A percentile compares a stretch with the other conserved stretches of the same genome.
Conservation (phyloP, 345 rosid species). For the Clausena lansium region DNA sequence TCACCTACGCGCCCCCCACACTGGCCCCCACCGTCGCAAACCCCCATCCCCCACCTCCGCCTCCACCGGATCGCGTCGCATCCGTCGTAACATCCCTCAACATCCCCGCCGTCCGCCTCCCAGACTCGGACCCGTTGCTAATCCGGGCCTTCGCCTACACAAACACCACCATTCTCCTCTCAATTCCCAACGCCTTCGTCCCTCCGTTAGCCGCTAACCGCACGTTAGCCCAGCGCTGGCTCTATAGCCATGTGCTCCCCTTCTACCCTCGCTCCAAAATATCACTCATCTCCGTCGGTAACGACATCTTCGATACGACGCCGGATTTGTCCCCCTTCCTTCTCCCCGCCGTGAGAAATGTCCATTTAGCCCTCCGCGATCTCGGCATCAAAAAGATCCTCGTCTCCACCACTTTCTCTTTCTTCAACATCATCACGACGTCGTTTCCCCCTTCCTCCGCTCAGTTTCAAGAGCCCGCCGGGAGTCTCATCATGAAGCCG, state of each 20-base stretch:
- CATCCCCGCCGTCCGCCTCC: slow-evolving; percentile 57
- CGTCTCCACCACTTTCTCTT: slow-evolving; percentile 86
- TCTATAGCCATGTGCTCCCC: slow-evolving; percentile 70
- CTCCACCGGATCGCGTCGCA: slow-evolving; percentile 43
- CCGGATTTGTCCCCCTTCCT: slow-evolving; percentile 46
- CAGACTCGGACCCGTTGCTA: slow-evolving; percentile 52
- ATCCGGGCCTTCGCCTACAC: slow-evolving; percentile 76
- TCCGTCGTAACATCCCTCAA: slow-evolving; percentile 41
- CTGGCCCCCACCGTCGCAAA: slow-evolving; percentile 9
- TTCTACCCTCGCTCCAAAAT: slow-evolving; percentile 78
- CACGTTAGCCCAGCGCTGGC: slow-evolving; percentile 69
- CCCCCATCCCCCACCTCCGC: slow-evolving; percentile 21
- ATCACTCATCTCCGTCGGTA: slow-evolving; percentile 77
- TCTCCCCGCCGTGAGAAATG: slow-evolving; percentile 67
- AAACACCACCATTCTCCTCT: slow-evolving; percentile 75
- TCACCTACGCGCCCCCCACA: slow-evolving; percentile 35
- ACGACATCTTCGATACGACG: slow-evolving; percentile 47
- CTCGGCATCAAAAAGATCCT: slow-evolving; percentile 60
- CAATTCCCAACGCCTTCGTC: slow-evolving; percentile 71
- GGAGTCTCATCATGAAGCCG: slow-evolving; percentile 59
- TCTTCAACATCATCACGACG: slow-evolving; percentile 58
- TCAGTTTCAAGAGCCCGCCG: slow-evolving; percentile 60
- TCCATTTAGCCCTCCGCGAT: slow-evolving; percentile 51
- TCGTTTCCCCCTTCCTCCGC: slow-evolving; percentile 85
- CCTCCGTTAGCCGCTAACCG: slow-evolving; percentile 75